Percentiles rank a stretch among this genome's conserved stretches.
phyloP scores from a whole-genome alignment of 2,329 filamentous ascomycete genomes.

The Neonectria sp. region DNA sequence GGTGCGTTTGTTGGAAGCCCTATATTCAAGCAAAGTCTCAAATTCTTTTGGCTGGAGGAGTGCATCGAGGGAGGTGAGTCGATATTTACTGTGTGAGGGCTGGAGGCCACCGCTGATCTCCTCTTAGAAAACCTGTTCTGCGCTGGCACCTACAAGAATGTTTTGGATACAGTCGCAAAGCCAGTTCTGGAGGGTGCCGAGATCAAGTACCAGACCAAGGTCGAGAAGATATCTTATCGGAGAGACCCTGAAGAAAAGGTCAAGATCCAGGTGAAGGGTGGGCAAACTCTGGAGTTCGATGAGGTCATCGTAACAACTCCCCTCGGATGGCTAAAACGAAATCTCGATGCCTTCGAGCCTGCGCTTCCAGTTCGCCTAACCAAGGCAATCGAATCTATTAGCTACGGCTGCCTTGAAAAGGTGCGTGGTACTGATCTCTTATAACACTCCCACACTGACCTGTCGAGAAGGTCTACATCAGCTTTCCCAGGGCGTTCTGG shows the following conservation, averaged over 20 bases:
- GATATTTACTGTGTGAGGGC: background rate
- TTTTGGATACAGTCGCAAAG: slow-evolving; percentile 71
- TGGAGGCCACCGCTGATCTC: slow-evolving; percentile 11
- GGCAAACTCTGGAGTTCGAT: slow-evolving; percentile 69
- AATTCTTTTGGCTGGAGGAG: slow-evolving; percentile 85
- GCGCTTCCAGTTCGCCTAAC: slow-evolving; percentile 70
- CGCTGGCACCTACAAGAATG: slow-evolving; percentile 71
- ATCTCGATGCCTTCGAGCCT: slow-evolving; percentile 73
- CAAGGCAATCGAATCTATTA: slow-evolving; percentile 74
- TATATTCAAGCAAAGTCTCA: slow-evolving; percentile 76
- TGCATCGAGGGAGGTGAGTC: slow-evolving; percentile 78
- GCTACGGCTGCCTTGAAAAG: slow-evolving; percentile 82
- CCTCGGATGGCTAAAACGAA: slow-evolving; percentile 77
- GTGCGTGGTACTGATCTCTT: slow-evolving; percentile 52
- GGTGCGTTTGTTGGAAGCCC: slow-evolving; percentile 79
- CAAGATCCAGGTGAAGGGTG: slow-evolving; percentile 62
- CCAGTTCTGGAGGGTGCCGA: slow-evolving; percentile 69
- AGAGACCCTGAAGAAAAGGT: slow-evolving; percentile 52
- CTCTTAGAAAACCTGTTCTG: slow-evolving; percentile 72
- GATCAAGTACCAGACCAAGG: slow-evolving; percentile 66
- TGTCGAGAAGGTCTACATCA: slow-evolving; percentile 68
- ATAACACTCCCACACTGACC: slow-evolving; percentile 10
- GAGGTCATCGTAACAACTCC: slow-evolving; percentile 79
- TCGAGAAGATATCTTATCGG: slow-evolving; percentile 58
- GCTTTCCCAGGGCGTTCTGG: slow-evolving; percentile 86